Percentiles rank a stretch among this genome's conserved stretches.
These are phyloP conservation scores for Rhinocladiella similis DNA, from an alignment of 2,329 filamentous ascomycete species.

Conservation along the genomic window DNA sequence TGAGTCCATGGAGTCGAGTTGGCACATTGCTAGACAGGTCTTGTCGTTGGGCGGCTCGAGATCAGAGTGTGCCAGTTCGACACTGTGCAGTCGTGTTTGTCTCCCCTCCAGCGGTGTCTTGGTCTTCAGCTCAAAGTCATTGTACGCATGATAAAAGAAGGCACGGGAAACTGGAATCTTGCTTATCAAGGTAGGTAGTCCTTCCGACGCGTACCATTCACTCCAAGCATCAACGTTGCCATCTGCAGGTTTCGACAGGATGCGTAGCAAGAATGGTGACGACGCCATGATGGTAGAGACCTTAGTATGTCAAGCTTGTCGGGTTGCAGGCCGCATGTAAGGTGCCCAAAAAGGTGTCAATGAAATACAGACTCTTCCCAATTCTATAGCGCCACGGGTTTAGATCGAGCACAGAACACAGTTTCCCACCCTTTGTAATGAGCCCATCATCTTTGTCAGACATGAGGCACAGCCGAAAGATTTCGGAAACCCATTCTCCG, in stretches of 20 bases:
- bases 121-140: constrained; percentile 3
- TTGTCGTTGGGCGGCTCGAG: constrained; percentile 7
- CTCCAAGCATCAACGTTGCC: neutral
- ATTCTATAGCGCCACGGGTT: too few species aligned
- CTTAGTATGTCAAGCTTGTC: too few species aligned
- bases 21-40: constrained; percentile 3
- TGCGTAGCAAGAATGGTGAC: neutral
- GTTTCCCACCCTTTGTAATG: too few species aligned
- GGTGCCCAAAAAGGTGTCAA: too few species aligned
- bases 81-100: constrained; percentile 2
- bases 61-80: constrained; percentile 1
- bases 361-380: too few species aligned
- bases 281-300: neutral
- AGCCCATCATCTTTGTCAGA: too few species aligned
- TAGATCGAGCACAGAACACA: too few species aligned
- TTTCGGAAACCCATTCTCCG: too few species aligned
- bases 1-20: neutral
- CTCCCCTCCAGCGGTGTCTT: neutral
- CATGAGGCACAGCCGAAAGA: too few species aligned
- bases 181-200: neutral
- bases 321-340: too few species aligned
- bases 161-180: neutral
- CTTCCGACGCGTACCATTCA: constrained; percentile 3
- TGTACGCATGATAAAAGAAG: constrained; percentile 2
- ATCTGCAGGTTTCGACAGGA: neutral